These are phyloP conservation scores for Teratosphaeria gauchensis DNA, from an alignment of 2,329 filamentous ascomycete genomes.

Conservation along the genomic window DNA sequence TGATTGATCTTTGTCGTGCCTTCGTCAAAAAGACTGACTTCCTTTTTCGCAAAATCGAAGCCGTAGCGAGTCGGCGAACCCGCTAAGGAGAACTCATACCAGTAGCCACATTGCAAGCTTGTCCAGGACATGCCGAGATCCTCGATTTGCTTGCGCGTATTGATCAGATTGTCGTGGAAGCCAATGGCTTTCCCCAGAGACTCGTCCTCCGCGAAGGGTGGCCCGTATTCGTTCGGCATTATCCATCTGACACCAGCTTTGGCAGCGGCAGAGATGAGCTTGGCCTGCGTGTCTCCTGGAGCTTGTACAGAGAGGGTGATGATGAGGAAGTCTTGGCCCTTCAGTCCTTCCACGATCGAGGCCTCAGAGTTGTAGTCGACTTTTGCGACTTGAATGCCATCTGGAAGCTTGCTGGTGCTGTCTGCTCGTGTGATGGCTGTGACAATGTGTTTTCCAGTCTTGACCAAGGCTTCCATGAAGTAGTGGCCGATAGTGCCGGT, in stretches of 20 bases:
- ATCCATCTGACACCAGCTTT: conserved; percentile 31
- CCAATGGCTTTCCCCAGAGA: not conserved
- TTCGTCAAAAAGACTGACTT: conserved; percentile 39
- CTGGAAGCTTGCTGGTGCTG: conserved; percentile 33
- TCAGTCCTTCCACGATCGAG: conserved; percentile 26
- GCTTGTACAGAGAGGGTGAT: conserved; percentile 29
- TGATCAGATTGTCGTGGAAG: not conserved
- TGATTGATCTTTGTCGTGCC: conserved; percentile 48
- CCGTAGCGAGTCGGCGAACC: conserved; percentile 20
- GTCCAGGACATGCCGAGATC: not conserved
- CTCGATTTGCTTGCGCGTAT: not conserved
- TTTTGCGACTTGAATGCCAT: conserved; percentile 29
- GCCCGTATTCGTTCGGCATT: conserved; percentile 29
- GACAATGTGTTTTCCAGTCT: conserved; percentile 38
- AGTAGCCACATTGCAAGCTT: conserved; percentile 7
- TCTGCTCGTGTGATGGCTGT: conserved; percentile 38
- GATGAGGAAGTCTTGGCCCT: conserved; percentile 29
- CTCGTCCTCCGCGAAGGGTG: not conserved
- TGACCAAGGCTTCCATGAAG: conserved; percentile 32
- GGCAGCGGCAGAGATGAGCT: conserved; percentile 19
- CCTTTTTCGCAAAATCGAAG: conserved; percentile 27
- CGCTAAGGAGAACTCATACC: conserved; percentile 32
- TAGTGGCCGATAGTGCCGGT: conserved; percentile 30
- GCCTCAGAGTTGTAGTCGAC: conserved; percentile 41
- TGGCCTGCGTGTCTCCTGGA: conserved; percentile 19